These are phyloP conservation scores for Fraxinus pennsylvanica DNA, from an alignment of 257 asterid species.

Conservation along the genomic window DNA sequence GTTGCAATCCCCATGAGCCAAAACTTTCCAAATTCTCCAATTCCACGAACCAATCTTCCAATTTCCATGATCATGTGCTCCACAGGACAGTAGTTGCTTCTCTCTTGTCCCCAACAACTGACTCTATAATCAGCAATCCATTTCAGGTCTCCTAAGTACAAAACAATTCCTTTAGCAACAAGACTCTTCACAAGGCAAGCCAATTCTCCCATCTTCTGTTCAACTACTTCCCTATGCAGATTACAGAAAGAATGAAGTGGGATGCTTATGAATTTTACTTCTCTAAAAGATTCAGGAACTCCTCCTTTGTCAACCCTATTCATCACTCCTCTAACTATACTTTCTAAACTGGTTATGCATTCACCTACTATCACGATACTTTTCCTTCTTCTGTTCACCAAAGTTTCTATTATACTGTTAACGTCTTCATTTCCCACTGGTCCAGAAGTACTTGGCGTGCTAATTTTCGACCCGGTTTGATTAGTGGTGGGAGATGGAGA, in stretches of 20 bases:
- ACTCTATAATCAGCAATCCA: conserved; percentile 71
- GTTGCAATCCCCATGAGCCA: conserved; percentile 85
- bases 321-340: conserved; percentile 51
- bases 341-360: conserved; percentile 43
- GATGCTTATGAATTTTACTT: conserved; percentile 56
- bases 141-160: conserved; percentile 78
- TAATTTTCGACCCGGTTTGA: background rate
- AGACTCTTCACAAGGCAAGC: conserved; percentile 53
- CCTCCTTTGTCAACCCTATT: conserved; percentile 50
- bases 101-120: conserved; percentile 32
- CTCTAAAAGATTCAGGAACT: conserved; percentile 51
- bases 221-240: conserved; percentile 59
- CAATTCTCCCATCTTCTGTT: conserved; percentile 59
- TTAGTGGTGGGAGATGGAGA: conserved; percentile 10
- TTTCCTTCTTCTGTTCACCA: conserved; percentile 34
- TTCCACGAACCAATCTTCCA: conserved; percentile 52
- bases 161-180: conserved; percentile 60
- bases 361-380: conserved; percentile 69
- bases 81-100: conserved; percentile 60
- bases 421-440: conserved; percentile 51
- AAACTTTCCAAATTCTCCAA: conserved; percentile 52
- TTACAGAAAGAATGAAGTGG: conserved; percentile 57
- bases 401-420: conserved; percentile 38
- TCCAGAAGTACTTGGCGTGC: conserved; percentile 12
- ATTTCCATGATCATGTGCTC: conserved; percentile 83